Base-by-base conservation (phyloP, 192 early-diverging fungal genomes). In the Cetraspora pellucida region DNA sequence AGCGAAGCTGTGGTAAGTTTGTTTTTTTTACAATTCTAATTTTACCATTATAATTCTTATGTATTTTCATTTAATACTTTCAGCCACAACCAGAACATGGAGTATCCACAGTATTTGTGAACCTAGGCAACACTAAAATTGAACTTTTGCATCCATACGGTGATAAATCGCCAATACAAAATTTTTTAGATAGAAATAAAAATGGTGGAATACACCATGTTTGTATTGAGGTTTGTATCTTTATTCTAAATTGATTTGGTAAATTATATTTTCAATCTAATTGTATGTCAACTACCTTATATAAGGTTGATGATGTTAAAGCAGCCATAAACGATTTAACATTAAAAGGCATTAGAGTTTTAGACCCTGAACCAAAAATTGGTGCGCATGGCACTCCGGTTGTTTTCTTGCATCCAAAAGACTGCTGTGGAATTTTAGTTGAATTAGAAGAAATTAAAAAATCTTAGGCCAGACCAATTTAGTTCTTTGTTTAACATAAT, bases 61-160 rank as follows among this genome's bases (percentile, higher is more conserved):
- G 47, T 64, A 9, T 31, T 60, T 49, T 45, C 47, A 27, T 27
- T 37, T 37, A 27, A 49, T 44, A 45, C 30, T 21, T 64, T 21
- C 71, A 90, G 89, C 80, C 90, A 25, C 80, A 91, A 57, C 92
- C 92, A 13, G 92, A 95, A 67, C 93, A 95, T 78, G 93, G 93
- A 23, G 93, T 95, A 13, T 92, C 90, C 81, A 95, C 93, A 2
- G 91, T 95, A 2, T 95, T 95, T 86, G 90, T 95, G 3, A 87
- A 92, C 74, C 84, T 95, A 59, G 93, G 92, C 9, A 94, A 95
- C 82, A 95, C 93, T 55, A 95, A 95, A 83, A 91, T 94, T 52
- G 94, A 95, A 82, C 82, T 95, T 23, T 80, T 95, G 28, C 89
- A 92, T 71, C 92, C 92, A 2, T 85, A 87, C 28, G 92, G 92